A percentile compares a stretch with the other conserved stretches of the same genome.
These are phyloP conservation scores for Fomitopsis palustris DNA, from an alignment of 1,284 basidiomycete species.

Conservation along the genomic window DNA sequence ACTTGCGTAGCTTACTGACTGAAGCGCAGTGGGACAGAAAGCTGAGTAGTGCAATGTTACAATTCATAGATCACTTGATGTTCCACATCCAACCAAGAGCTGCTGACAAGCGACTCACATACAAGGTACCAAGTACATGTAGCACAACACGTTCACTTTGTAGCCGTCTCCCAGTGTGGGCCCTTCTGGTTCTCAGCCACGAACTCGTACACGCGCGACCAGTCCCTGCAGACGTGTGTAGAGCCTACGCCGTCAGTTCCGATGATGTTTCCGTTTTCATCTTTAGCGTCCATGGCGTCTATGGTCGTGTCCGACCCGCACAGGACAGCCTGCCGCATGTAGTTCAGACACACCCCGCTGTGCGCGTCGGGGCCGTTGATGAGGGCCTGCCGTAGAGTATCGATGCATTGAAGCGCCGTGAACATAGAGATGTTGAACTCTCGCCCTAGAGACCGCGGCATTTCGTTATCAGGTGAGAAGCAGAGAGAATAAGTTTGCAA, in stretches of 20 bases:
- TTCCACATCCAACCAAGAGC: no score
- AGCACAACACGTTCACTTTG: not conserved
- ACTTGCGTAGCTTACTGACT: no score
- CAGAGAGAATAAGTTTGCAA: not conserved
- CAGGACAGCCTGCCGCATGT: slow-evolving; percentile 19
- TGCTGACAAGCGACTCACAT: no score
- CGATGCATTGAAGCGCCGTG: slow-evolving; percentile 35
- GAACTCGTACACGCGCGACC: slow-evolving; percentile 3
- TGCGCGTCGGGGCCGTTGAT: slow-evolving; percentile 14
- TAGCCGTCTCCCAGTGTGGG: not conserved
- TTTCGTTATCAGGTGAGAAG: no score
- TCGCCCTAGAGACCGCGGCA: slow-evolving; percentile 2
- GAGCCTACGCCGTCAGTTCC: slow-evolving; percentile 15
- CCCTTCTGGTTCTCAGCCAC: slow-evolving; percentile 2
- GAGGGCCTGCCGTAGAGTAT: slow-evolving; percentile 27
- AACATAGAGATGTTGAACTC: slow-evolving; percentile 31
- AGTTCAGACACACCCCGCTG: slow-evolving; percentile 25
- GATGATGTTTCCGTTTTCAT: slow-evolving; percentile 14
- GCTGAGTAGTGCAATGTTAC: no score
- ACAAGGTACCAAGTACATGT: no score
- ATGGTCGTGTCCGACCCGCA: slow-evolving; percentile 35
- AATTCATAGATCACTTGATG: no score
- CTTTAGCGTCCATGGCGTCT: slow-evolving; percentile 24
- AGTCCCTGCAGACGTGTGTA: slow-evolving; percentile 6
- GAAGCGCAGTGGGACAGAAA: no score